These are phyloP conservation scores for Fraxinus floribunda DNA, from an alignment of 305 asterid species.

Conservation along the genomic window DNA sequence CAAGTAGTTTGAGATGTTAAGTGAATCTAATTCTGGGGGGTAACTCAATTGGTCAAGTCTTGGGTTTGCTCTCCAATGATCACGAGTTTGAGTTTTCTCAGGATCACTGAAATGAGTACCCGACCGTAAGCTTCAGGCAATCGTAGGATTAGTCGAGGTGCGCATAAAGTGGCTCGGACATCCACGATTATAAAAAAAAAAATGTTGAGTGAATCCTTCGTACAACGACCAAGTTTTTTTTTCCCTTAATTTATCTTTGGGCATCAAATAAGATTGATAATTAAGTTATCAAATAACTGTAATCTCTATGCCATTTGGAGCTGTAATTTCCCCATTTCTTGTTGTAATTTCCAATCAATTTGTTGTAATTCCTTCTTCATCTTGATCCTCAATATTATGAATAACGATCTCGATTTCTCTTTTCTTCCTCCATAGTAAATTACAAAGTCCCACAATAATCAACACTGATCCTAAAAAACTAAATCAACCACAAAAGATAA, in stretches of 20 bases:
- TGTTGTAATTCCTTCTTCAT: background rate
- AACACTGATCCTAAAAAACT: slow-evolving; percentile 68
- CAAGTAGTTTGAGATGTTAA: too few species aligned
- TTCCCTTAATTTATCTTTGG: background rate
- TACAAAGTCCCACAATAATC: slow-evolving; percentile 69
- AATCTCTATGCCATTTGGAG: too few species aligned
- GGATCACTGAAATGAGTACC: too few species aligned
- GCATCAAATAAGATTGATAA: background rate
- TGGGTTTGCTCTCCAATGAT: too few species aligned
- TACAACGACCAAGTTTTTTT: too few species aligned
- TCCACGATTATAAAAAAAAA: too few species aligned
- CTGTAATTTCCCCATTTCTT: background rate
- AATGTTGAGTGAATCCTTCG: too few species aligned
- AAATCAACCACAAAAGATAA: background rate
- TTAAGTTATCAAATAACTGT: background rate
- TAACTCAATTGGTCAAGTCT: too few species aligned
- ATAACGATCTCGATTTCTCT: slow-evolving; percentile 30
- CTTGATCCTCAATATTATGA: background rate
- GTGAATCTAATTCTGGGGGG: background rate
- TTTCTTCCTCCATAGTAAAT: slow-evolving; percentile 81
- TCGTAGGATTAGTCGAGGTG: too few species aligned
- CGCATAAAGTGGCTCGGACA: too few species aligned
- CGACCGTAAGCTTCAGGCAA: too few species aligned
- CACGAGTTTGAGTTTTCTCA: too few species aligned
- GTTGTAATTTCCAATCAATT: background rate